Base-by-base conservation (phyloP, 2,329 filamentous ascomycete genomes). In the Orbilia blumenaviensis region DNA sequence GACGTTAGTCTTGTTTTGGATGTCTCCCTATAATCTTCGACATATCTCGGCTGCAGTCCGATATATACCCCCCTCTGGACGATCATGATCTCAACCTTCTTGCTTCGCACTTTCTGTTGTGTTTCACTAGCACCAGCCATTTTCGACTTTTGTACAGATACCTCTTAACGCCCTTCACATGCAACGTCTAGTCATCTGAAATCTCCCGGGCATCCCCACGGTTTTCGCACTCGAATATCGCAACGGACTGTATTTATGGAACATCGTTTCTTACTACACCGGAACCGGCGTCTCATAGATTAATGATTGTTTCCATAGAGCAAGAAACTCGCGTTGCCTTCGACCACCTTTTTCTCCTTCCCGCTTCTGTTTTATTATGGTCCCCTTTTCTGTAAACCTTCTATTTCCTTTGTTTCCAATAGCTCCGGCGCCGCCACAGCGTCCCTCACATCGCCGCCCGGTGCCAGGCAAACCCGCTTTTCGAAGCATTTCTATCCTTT, bases 1-100 rank as follows among this genome's bases (percentile, higher is more conserved):
- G 95, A 99, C 84, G 95, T 99, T 83, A 98, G 94, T 86, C 87
- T 99, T 81, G 95, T 99, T 81, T 90, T 99, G 81, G 95, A 99
- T 86, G 94, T 98, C 81, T 85, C 88, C 76, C 84, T 91, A 83
- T 91, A 85, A 75, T 75, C 41, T 61, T 44, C 21, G 16, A 10
- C 36, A 38, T 32, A 68, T 64, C 27, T 75, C 32, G 54, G 36
- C 36, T 63, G 71, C 48, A 74, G 36, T 50, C 63, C 32, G 38
- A 52, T 63, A 58, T 68, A 60, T 66, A 74, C 48, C 61, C 46
- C n/a, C 18, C 29, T 56, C 18, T 34, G 56, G 71, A 69, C 60
- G 71, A 25, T 78, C 78, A 78, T 52, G 78, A 77, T 78, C 62
- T 79, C 78, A 41, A 66, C 56, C 60, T 64, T 66, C 71, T 72